phyloP scores from a whole-genome alignment of 108 stramenopile species.

The Bacterosira constricta region DNA sequence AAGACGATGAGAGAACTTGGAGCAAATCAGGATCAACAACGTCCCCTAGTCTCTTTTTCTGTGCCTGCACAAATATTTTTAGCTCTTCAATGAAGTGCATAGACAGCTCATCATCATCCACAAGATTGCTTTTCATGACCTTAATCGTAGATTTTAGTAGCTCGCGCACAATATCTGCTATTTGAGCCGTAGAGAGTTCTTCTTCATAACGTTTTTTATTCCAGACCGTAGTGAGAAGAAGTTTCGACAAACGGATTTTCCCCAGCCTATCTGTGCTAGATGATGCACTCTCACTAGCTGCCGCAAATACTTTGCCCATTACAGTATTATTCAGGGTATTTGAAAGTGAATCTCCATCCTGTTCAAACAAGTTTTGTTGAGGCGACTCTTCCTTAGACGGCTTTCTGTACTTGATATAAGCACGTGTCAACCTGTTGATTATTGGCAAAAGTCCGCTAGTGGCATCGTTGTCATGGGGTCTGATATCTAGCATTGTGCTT shows the following conservation, averaged over 20 bases:
- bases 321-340: constrained; percentile 15
- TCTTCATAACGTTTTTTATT: constrained; percentile 1
- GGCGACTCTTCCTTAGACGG: background rate
- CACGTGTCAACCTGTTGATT: constrained; percentile 29
- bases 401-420: constrained; percentile 10
- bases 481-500: background rate
- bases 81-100: constrained; percentile 21
- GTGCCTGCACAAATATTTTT: constrained; percentile 16
- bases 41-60: constrained; percentile 11
- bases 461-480: background rate
- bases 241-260: constrained; percentile 17
- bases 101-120: background rate
- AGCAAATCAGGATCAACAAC: constrained; percentile 14
- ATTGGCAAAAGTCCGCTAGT: constrained; percentile 10
- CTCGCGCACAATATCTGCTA: constrained; percentile 14
- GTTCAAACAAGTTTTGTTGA: background rate
- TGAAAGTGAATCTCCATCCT: background rate
- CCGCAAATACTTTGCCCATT: constrained; percentile 16
- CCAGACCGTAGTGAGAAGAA: constrained; percentile 32
- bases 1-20: constrained; percentile 27
- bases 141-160: constrained; percentile 31
- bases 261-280: background rate
- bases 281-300: background rate
- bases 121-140: constrained; percentile 12
- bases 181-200: constrained; percentile 6